phyloP scores from a whole-genome alignment of 768 basidiomycete genomes.

The Amylocystis lapponica region DNA sequence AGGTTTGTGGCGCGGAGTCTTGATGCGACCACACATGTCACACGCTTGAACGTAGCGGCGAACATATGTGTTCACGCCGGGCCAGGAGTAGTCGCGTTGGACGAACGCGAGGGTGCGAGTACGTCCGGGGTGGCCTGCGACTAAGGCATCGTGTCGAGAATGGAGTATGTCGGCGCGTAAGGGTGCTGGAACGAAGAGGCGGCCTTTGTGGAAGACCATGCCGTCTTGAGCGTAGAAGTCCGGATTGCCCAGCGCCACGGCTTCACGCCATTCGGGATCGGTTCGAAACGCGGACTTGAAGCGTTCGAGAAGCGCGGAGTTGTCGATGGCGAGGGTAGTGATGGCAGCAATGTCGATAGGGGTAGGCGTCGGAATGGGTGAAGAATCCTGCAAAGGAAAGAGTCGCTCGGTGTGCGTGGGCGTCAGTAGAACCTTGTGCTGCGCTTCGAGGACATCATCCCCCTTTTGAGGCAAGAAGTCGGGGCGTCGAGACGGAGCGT shows the following conservation, averaged over 20 bases:
- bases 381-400: background rate
- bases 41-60: conserved; percentile 27
- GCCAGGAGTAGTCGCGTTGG: conserved; percentile 37
- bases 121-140: conserved; percentile 38
- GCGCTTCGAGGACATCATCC: conserved; percentile 10
- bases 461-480: conserved; percentile 20
- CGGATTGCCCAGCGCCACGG: conserved; percentile 8
- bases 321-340: conserved; percentile 18
- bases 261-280: conserved; percentile 17
- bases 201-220: conserved; percentile 21
- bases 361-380: background rate
- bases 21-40: conserved; percentile 23
- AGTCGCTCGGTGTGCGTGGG: conserved; percentile 5
- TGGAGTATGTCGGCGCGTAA: conserved; percentile 26
- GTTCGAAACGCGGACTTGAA: conserved; percentile 12
- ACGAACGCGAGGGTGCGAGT: conserved; percentile 28
- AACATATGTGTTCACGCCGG: conserved; percentile 20
- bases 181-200: conserved; percentile 28
- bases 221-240: conserved; percentile 9
- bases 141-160: conserved; percentile 29
- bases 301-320: conserved; percentile 11
- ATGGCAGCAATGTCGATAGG: conserved; percentile 5
- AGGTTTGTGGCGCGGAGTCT: conserved; percentile 22
- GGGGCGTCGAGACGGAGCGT: conserved; percentile 18
- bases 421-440: conserved; percentile 8